Percentiles rank a stretch among this genome's conserved stretches.
Conservation (phyloP, 495 filamentous ascomycete genomes). For the Lentithecium fluviatile region DNA sequence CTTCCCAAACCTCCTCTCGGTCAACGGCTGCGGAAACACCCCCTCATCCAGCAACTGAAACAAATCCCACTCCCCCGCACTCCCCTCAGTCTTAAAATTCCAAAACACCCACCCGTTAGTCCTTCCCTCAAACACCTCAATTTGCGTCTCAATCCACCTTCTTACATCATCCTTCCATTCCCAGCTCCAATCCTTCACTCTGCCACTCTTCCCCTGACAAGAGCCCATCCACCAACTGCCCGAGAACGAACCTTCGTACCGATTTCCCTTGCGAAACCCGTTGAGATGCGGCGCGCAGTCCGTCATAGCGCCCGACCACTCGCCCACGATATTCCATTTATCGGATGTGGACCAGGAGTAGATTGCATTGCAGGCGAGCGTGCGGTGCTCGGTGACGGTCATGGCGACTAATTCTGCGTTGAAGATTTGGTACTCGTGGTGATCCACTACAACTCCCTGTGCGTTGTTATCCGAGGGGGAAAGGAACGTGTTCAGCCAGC, state of each 20-base stretch:
- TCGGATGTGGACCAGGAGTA: constrained; percentile 41
- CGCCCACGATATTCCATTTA: constrained; percentile 50
- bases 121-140: constrained; percentile 46
- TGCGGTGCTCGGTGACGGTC: constrained; percentile 43
- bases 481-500: constrained; percentile 46
- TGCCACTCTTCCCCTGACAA: constrained; percentile 45
- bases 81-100: constrained; percentile 53
- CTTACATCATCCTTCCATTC: constrained; percentile 41
- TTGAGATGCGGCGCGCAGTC: constrained; percentile 75
- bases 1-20: constrained; percentile 23
- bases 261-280: constrained; percentile 60
- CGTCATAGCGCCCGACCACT: constrained; percentile 64
- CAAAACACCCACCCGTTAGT: constrained; percentile 53
- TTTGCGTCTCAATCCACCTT: constrained; percentile 50
- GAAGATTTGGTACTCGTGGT: constrained; percentile 54
- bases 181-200: constrained; percentile 40
- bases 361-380: constrained; percentile 45
- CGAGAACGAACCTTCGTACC: constrained; percentile 56
- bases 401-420: constrained; percentile 38
- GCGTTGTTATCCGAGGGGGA: constrained; percentile 42
- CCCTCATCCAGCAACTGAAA: constrained; percentile 45
- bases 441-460: constrained; percentile 48
- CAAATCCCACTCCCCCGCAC: constrained; percentile 52
- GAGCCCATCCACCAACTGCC: constrained; percentile 41
- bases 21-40: constrained; percentile 43